Conservation (phyloP, 805 yeast species). For the Yamadazyma insecticola region DNA sequence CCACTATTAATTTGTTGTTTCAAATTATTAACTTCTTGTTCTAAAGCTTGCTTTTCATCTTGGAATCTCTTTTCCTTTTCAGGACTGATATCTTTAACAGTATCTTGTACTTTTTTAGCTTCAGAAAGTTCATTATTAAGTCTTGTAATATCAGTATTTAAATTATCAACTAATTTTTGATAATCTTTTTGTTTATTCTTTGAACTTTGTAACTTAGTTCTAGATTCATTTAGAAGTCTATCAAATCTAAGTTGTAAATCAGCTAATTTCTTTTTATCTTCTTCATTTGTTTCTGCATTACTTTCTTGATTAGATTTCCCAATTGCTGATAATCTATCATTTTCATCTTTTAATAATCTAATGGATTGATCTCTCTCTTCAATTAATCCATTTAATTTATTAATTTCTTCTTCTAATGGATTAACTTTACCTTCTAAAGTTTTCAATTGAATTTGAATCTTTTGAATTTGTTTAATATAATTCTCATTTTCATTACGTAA, state of each 20-base stretch:
- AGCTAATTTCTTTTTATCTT: conserved; percentile 21
- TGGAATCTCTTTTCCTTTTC: too few species aligned
- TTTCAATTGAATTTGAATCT: conserved; percentile 38
- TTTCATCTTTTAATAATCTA: conserved; percentile 45
- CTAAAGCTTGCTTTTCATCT: background rate
- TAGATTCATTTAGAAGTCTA: conserved; percentile 23
- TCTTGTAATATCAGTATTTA: conserved; percentile 16
- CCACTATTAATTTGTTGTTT: background rate
- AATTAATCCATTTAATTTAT: conserved; percentile 21
- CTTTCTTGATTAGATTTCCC: conserved; percentile 11
- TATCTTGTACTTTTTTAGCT: conserved; percentile 10
- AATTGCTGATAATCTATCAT: conserved; percentile 50
- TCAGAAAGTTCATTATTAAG: conserved; percentile 9
- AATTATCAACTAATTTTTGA: conserved; percentile 17
- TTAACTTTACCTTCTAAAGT: conserved; percentile 28
- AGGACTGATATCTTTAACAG: conserved; percentile 2
- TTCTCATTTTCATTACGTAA: conserved; percentile 47
- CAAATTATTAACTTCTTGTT: background rate
- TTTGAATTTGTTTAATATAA: conserved; percentile 17
- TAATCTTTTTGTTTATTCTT: conserved; percentile 16
- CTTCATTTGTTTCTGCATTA: conserved; percentile 4
- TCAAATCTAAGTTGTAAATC: conserved; percentile 27
- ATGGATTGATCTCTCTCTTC: conserved; percentile 50
- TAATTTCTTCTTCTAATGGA: conserved; percentile 41
- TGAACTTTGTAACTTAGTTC: conserved; percentile 20